Percentiles rank a stretch among this genome's conserved stretches.
These are phyloP conservation scores for Chenopodium berlandieri DNA, from an alignment of 148 eudicot genomes.

Conservation along the genomic window DNA sequence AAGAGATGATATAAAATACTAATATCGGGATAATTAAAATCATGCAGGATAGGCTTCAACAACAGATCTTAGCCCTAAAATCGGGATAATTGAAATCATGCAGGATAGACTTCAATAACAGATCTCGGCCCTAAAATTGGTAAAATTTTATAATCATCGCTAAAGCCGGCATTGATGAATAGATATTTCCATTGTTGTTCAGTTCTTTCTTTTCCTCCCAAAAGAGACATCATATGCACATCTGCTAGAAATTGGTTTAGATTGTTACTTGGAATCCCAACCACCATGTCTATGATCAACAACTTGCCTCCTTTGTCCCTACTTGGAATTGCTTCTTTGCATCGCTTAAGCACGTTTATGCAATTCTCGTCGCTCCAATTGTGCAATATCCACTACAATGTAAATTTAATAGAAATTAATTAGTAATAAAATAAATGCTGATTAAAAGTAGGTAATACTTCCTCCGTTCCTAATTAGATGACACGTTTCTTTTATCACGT, in stretches of 20 bases:
- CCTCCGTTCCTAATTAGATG: too few species aligned
- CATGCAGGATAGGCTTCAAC: conserved; percentile 1
- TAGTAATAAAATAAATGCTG: too few species aligned
- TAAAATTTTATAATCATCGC: not conserved
- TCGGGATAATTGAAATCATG: not conserved
- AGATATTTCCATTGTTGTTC: conserved; percentile 25
- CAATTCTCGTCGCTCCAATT: conserved; percentile 20
- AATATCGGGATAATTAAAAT: not conserved
- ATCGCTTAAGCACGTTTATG: conserved; percentile 13
- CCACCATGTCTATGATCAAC: conserved; percentile 22
- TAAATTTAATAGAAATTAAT: not conserved
- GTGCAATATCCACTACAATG: conserved; percentile 18
- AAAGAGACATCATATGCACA: conserved; percentile 9
- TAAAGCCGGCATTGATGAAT: conserved; percentile 7
- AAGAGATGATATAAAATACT: too few species aligned
- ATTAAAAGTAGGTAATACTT: too few species aligned
- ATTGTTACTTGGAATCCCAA: not conserved
- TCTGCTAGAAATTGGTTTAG: conserved; percentile 8
- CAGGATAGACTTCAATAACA: conserved; percentile 7
- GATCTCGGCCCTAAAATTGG: conserved; percentile 11
- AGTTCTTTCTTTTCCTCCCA: conserved; percentile 21
- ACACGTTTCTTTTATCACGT: too few species aligned
- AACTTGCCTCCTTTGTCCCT: conserved; percentile 19
- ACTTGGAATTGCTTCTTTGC: conserved; percentile 26
- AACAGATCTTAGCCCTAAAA: not conserved